Base-by-base conservation (phyloP, 2,329 filamentous ascomycete genomes). In the Pseudomassariella vexata region DNA sequence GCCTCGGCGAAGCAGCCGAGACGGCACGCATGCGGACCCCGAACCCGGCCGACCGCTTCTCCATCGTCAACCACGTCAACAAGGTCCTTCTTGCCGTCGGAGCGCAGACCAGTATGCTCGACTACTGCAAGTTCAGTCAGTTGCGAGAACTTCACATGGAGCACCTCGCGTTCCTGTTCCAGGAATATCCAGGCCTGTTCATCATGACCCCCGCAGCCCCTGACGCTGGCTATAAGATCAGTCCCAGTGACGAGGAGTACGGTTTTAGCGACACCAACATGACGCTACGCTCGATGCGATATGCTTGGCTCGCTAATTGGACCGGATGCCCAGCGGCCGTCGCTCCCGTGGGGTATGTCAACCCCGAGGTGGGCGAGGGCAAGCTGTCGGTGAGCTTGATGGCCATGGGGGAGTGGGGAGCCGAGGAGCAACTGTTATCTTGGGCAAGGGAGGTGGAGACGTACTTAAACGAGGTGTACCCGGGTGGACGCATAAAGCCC, bases 221-320 rank as follows among this genome's bases (percentile, higher is more conserved):
- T 0, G 73, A 82, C 37, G 68, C 77, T 0, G 88, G 88, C 9
- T 94, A 85, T 83, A 73, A 74, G 24, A 76, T 80, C 16, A 38
- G 55, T 9, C 57, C 66, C 2, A 68, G 63, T 7, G 79, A 84
- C 24, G 63, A 78, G 11, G 63, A 63, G n/a, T 79, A 88, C 48
- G 89, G 89, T 3, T 65, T 86, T 44, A 80, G 71, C 22, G 82
- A 95, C 54, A 80, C 71, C 1, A 87, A 92, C 52, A 66, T 62
- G 39, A 79, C 76, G 11, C 63, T 94, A n/a, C 66, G 73, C 17
- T 85, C 76, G 50, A 94, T 95, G 86, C 76, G 82, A 56, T 95
- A 86, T 58, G 79, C 85, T 11, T 94, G 84, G 73, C 59, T 94
- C 21, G 83, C 88, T 6, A 95, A 95, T 57, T 80, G 87, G 46